Percentiles rank a stretch among this genome's conserved stretches.
Conservation (phyloP, 2,329 filamentous ascomycete species). For the Dothistroma pini region DNA sequence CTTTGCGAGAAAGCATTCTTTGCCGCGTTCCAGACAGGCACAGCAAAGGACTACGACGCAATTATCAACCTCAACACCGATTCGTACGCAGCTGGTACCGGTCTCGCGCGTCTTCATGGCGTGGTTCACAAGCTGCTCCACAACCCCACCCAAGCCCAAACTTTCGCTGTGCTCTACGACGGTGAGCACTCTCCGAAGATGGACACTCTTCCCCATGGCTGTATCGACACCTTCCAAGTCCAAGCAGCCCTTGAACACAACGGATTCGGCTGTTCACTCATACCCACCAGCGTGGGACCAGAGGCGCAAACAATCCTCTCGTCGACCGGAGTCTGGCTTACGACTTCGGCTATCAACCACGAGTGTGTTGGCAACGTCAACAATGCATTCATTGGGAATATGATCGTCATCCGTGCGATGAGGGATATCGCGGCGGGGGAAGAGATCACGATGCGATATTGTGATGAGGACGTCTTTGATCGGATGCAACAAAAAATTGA, state of each 20-base stretch:
- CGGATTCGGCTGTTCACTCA: conserved; percentile 16
- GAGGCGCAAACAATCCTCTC: not conserved
- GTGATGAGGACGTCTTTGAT: too few species aligned
- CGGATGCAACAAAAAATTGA: too few species aligned
- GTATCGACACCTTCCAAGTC: conserved; percentile 19
- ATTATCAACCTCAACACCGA: conserved; percentile 17
- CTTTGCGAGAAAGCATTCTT: conserved; percentile 37
- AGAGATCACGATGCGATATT: conserved; percentile 18
- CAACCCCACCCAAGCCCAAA: conserved; percentile 11
- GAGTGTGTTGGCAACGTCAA: conserved; percentile 47
- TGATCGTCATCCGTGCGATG: conserved; percentile 49
- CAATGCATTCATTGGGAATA: conserved; percentile 53
- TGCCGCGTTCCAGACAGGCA: conserved; percentile 11
- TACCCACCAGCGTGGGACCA: not conserved
- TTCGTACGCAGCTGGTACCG: conserved; percentile 13
- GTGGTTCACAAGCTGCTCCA: conserved; percentile 22
- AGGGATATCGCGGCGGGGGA: conserved; percentile 42
- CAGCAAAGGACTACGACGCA: conserved; percentile 1
- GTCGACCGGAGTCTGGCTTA: conserved; percentile 45
- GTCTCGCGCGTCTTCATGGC: conserved; percentile 11
- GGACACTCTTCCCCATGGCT: conserved; percentile 14
- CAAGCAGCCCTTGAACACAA: conserved; percentile 19
- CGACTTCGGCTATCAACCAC: conserved; percentile 52
- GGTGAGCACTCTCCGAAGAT: not conserved
- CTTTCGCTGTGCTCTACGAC: not conserved